Percentiles rank a stretch among this genome's conserved stretches.
phyloP scores from a whole-genome alignment of 1,284 basidiomycete genomes.

The Sporisorium reilianum region DNA sequence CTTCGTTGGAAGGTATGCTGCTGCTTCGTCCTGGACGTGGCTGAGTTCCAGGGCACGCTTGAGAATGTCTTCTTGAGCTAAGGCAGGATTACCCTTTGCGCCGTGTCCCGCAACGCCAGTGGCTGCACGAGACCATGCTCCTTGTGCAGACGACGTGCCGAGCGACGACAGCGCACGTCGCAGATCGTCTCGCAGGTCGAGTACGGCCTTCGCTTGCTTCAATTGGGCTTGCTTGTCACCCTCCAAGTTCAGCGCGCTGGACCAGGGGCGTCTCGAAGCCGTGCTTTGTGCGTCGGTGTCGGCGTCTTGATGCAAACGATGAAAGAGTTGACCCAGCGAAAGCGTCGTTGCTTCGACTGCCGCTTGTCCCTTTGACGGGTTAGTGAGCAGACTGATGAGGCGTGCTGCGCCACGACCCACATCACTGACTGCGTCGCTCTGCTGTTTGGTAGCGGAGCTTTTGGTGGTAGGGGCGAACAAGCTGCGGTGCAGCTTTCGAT shows the following conservation, averaged over 20 bases:
- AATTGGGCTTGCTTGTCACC: not conserved
- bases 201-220: not conserved
- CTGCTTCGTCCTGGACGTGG: not conserved
- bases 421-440: not conserved
- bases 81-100: not conserved
- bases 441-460: not conserved
- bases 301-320: not conserved
- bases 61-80: slow-evolving; percentile 3
- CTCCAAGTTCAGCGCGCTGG: not conserved
- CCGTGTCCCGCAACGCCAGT: not conserved
- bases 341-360: slow-evolving; percentile 15
- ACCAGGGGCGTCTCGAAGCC: not conserved
- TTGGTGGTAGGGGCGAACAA: slow-evolving; percentile 6
- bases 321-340: not conserved
- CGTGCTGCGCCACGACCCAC: not conserved
- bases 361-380: slow-evolving; percentile 1
- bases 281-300: not conserved
- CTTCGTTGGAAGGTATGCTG: slow-evolving; percentile 18
- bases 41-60: slow-evolving; percentile 6
- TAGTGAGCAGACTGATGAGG: not conserved
- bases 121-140: slow-evolving; percentile 15
- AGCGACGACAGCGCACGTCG: slow-evolving; percentile 23
- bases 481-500: slow-evolving; percentile 7
- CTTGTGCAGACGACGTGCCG: slow-evolving; percentile 12
- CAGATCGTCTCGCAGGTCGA: slow-evolving; percentile 20